Conservation (phyloP, 192 early-diverging fungal species). For the Backusella circina region DNA sequence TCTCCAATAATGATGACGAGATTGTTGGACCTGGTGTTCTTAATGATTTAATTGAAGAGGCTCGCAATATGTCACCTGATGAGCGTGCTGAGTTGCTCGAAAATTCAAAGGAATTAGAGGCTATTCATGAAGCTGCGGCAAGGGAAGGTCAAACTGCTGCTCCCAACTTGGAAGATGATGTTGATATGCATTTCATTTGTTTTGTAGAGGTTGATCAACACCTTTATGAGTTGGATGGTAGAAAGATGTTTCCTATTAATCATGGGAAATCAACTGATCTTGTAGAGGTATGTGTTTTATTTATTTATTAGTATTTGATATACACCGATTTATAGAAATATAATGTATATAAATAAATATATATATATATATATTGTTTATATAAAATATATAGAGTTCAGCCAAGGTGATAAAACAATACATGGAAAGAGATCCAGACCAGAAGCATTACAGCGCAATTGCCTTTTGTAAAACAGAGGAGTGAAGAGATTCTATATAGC, state of each 20-base stretch:
- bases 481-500: neutral
- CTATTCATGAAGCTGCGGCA: constrained; percentile 53
- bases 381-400: constrained; percentile 41
- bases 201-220: constrained; percentile 75
- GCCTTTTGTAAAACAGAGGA: constrained; percentile 37
- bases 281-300: constrained; percentile 42
- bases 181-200: constrained; percentile 86
- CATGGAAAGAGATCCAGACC: constrained; percentile 63
- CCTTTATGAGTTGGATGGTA: constrained; percentile 89
- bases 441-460: constrained; percentile 62
- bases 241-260: constrained; percentile 76
- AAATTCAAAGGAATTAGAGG: constrained; percentile 48
- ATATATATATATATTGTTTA: no score
- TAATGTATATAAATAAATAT: no score
- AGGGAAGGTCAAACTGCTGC: constrained; percentile 65
- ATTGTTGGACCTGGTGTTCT: constrained; percentile 52
- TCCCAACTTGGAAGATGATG: constrained; percentile 68
- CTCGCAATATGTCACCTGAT: constrained; percentile 56
- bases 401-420: constrained; percentile 60
- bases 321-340: no score
- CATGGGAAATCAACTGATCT: constrained; percentile 68
- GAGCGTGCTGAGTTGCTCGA: constrained; percentile 77
- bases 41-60: constrained; percentile 60
- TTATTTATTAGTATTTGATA: no score
- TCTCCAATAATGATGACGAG: constrained; percentile 69